A percentile compares a stretch with the other conserved stretches of the same genome.
These are phyloP conservation scores for Triangularia verruculosa DNA, from an alignment of 2,329 filamentous ascomycete genomes.

Conservation along the genomic window DNA sequence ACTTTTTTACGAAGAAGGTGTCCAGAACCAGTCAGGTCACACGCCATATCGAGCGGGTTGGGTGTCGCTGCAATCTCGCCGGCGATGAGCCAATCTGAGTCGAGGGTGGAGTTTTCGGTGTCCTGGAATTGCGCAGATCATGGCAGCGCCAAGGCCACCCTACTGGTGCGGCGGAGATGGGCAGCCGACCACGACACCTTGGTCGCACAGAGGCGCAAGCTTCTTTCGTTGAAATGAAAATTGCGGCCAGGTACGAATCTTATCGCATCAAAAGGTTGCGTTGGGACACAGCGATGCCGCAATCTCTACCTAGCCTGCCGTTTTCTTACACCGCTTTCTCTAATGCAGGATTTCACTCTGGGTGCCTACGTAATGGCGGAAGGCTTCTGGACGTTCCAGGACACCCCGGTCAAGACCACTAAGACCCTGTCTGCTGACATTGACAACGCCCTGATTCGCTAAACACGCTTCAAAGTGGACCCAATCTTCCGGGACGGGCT, in stretches of 20 bases:
- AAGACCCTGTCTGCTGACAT: conserved; percentile 28
- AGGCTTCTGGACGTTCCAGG: background rate
- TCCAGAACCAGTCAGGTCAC: background rate
- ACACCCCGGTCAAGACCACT: conserved; percentile 16
- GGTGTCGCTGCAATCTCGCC: background rate
- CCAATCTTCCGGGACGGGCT: conserved; percentile 16
- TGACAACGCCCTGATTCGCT: conserved; percentile 23
- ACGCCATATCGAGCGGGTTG: conserved; percentile 3
- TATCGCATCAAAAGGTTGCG: background rate
- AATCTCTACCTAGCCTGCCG: background rate
- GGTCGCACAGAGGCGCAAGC: conserved; percentile 7
- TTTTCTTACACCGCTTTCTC: background rate
- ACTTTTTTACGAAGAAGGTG: background rate
- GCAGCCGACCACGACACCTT: background rate
- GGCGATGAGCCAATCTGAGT: conserved; percentile 10
- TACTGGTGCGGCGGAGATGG: conserved; percentile 1
- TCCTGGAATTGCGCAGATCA: conserved; percentile 17
- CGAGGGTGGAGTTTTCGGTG: conserved; percentile 8
- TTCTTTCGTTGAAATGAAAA: background rate
- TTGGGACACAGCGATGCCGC: background rate
- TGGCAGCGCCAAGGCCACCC: conserved; percentile 18
- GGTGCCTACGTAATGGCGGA: conserved; percentile 13
- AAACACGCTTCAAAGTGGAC: conserved; percentile 14
- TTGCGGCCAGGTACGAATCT: background rate
- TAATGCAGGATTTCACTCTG: conserved; percentile 3